Base-by-base conservation (phyloP, 176 grass and related monocot genomes). In the Zoysia japonica region DNA sequence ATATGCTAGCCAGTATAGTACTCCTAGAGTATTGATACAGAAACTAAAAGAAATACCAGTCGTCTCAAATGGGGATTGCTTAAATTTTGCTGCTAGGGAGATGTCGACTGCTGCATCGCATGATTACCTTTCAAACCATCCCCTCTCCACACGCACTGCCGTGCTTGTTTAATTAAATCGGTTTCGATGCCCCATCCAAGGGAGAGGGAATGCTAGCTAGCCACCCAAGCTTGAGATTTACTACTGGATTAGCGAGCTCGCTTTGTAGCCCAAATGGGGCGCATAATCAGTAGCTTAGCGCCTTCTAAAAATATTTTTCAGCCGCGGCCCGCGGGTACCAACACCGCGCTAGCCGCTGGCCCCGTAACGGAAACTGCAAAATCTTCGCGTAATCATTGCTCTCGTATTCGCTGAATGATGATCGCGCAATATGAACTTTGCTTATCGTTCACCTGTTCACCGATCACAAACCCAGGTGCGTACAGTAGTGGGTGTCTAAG, bases 191-290 rank as follows among this genome's bases (percentile, higher is more conserved):
- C 72, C 87, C 66, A 77, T 28, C 28, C 28, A 28, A 28, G 28
- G 28, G 28, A 28, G 28, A 54, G 73, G 45, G 72, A 77, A 71
- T 53, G 78, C 87, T 52, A 13, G 55, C 42, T 20, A 62, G 63
- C 7, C 38, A 41, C 62, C 77, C 20, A 4, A 61, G 79, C 72
- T 53, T 12, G 83, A 42, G 82, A 73, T 79, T 89, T 67, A 76
- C 82, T 67, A 52, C n/a, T 77, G 47, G 78, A 89, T 89, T 72
- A 39, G 28, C 20, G 48, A 84, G 76, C 81, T 83, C 11, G 19
- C 77, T 62, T 85, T 89, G 87, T 77, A 82, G 78, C 83, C 83
- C 68, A 61, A 78, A 68, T 59, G 78, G 87, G 87, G 87, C 15
- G 83, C 87, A 85, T 37, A 67, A 82, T 82, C 54, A 89, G 73